A percentile compares a stretch with the other conserved stretches of the same genome.
Evolutionary conservation across 169 alveolate species (phyloP).

Genomic region (Cryptosporidium tyzzeri): DNA sequence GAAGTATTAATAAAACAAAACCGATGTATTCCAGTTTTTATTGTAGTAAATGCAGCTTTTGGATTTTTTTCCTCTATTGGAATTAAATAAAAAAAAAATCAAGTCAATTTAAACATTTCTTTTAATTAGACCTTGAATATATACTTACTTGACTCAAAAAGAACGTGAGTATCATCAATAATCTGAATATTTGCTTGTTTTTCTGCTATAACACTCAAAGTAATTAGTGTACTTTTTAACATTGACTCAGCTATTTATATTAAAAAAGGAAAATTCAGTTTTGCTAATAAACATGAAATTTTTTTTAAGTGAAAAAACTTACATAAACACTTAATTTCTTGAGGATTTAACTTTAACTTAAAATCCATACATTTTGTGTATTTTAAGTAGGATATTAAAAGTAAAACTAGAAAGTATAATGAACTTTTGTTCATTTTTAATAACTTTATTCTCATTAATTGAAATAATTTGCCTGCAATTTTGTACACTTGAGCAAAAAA

Average conservation of each 20-base stretch:
- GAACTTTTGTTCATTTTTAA: neutral
- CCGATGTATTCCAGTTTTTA: constrained; percentile 28
- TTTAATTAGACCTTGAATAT: neutral
- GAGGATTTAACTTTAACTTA: constrained; percentile 25
- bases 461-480: neutral
- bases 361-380: constrained; percentile 30
- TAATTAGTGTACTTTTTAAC: constrained; percentile 33
- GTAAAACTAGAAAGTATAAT: neutral
- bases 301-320: neutral
- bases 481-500: neutral
- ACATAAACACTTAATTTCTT: constrained; percentile 27
- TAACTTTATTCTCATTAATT: neutral
- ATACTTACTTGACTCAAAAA: constrained; percentile 46
- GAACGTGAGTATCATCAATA: constrained; percentile 12
- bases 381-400: neutral
- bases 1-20: constrained; percentile 36
- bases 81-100: neutral
- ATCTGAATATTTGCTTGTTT: constrained; percentile 10
- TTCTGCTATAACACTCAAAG: neutral
- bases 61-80: constrained; percentile 20
- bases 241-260: constrained; percentile 55
- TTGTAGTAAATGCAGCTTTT: constrained; percentile 62
- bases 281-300: neutral
- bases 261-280: neutral
- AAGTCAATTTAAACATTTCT: neutral